A percentile compares a stretch with the other conserved stretches of the same genome.
Conservation (phyloP, 345 rosid genomes). For the Rhodamnia rubescens region DNA sequence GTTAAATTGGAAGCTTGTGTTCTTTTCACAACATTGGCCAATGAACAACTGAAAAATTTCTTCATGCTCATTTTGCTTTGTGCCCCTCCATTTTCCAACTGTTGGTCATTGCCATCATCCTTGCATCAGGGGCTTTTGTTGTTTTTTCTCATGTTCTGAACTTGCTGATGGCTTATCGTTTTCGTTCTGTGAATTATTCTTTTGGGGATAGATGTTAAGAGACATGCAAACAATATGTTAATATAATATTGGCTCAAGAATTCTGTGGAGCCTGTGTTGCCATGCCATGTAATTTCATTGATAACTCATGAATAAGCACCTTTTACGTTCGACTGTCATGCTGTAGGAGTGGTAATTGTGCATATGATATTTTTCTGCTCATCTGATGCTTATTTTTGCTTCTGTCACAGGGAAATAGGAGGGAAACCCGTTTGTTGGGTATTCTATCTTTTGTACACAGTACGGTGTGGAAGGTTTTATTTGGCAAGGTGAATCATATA, state of each 20-base stretch:
- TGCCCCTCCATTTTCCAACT: neutral
- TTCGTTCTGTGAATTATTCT: neutral
- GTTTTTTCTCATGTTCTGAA: neutral
- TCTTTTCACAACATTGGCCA: neutral
- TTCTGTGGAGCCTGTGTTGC: neutral
- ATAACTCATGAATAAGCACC: neutral
- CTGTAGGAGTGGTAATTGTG: neutral
- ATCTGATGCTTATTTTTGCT: neutral
- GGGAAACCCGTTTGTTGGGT: conserved; percentile 89
- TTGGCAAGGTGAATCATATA: conserved; percentile 60
- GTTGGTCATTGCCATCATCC: neutral
- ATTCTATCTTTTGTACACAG: conserved; percentile 90
- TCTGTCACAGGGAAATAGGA: conserved; percentile 73
- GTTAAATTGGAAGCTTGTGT: neutral
- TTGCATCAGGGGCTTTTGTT: neutral
- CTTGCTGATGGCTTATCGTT: neutral
- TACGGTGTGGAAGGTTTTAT: conserved; percentile 95
- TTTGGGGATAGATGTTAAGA: neutral
- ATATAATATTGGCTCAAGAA: neutral
- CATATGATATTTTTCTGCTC: neutral
- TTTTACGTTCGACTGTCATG: neutral
- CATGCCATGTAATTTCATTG: neutral
- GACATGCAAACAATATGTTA: neutral
- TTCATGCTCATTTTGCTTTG: neutral
- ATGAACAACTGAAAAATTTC: neutral